Percentiles rank a stretch among this genome's conserved stretches.
These are phyloP conservation scores for Pseudocercospora musae DNA, from an alignment of 2,329 filamentous ascomycete species.

Conservation along the genomic window DNA sequence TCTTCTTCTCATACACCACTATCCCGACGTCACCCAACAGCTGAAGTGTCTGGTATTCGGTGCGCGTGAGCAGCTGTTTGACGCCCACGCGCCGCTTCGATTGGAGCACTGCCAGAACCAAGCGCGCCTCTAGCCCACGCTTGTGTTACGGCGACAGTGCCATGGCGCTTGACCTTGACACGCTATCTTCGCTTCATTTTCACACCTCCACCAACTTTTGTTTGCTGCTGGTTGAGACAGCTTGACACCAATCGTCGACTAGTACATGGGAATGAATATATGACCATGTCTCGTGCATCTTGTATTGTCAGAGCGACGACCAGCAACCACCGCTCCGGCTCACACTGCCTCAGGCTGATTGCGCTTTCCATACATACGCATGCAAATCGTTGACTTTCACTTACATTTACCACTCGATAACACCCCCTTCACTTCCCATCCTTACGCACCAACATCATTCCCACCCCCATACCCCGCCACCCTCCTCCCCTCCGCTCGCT, in stretches of 20 bases:
- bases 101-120: background rate
- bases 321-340: too few relatives aligned
- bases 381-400: background rate
- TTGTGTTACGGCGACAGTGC: too few relatives aligned
- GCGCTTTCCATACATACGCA: too few relatives aligned
- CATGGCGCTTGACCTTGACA: too few relatives aligned
- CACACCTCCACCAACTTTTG: background rate
- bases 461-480: constrained; percentile 40
- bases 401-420: background rate
- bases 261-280: too few relatives aligned
- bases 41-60: background rate
- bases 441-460: constrained; percentile 49
- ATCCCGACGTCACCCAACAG: background rate
- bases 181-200: background rate
- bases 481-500: constrained; percentile 30
- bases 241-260: too few relatives aligned
- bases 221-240: background rate
- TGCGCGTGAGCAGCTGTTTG: background rate
- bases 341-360: too few relatives aligned
- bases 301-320: too few relatives aligned
- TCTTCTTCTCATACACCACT: background rate
- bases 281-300: too few relatives aligned
- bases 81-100: background rate
- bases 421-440: background rate
- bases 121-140: background rate